Conservation (phyloP, 2,329 filamentous ascomycete genomes). For the Cladosporium colombiae region DNA sequence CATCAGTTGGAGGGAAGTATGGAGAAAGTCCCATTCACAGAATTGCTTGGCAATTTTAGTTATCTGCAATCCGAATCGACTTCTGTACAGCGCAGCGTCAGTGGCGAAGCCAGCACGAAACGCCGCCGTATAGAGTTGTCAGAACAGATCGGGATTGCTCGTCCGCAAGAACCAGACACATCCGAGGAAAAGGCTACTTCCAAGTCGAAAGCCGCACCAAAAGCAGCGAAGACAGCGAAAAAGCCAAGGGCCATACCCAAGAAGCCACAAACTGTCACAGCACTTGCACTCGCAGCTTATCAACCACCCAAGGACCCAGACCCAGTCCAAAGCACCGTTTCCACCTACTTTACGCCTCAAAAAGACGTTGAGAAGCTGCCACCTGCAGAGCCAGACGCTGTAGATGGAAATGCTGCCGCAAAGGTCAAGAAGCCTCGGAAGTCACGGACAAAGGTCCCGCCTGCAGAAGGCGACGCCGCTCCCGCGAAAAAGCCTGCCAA, state of each 20-base stretch:
- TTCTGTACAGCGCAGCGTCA: neutral
- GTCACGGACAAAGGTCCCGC: conserved; percentile 27
- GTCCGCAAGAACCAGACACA: neutral
- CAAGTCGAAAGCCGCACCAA: conserved; percentile 19
- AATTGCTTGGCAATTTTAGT: conserved; percentile 11
- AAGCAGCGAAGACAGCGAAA: conserved; percentile 37
- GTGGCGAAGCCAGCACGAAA: conserved; percentile 22
- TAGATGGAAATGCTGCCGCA: neutral
- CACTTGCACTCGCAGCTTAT: conserved; percentile 73
- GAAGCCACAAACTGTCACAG: conserved; percentile 76
- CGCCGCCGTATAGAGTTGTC: conserved; percentile 24
- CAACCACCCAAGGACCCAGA: conserved; percentile 39
- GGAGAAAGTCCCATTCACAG: neutral
- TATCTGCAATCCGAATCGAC: neutral
- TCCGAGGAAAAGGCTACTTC: neutral
- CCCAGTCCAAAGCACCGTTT: conserved; percentile 37
- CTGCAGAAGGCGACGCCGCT: conserved; percentile 10
- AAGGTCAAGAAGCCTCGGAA: conserved; percentile 32
- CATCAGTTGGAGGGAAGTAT: neutral
- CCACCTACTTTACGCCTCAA: conserved; percentile 48
- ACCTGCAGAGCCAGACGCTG: neutral
- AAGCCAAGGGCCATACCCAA: conserved; percentile 62
- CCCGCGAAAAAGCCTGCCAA: conserved; percentile 36
- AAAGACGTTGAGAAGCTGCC: conserved; percentile 17
- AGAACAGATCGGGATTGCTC: neutral